Evolutionary conservation across 2,329 filamentous ascomycete species (phyloP).

Genomic region (Chaetomium globosum): DNA sequence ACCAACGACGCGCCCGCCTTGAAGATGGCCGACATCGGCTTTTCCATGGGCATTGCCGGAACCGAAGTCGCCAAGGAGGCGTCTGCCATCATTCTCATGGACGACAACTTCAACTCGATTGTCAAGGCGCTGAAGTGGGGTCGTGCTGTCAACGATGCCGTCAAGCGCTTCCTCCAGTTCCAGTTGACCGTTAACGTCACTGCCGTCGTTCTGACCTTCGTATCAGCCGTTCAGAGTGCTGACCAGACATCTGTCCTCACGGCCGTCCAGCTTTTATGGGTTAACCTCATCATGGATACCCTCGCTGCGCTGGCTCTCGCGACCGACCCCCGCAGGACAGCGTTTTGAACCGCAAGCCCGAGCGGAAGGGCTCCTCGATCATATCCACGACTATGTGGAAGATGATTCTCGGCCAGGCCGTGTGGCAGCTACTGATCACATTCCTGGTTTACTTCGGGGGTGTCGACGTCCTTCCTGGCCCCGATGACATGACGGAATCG

Average conservation of each 20-base stretch:
- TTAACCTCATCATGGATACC: constrained; percentile 97
- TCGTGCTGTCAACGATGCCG: constrained; percentile 73
- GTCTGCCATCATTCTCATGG: constrained; percentile 83
- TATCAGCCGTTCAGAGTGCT: constrained; percentile 74
- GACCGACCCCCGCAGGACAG: constrained; percentile 83
- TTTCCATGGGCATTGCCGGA: constrained; percentile 82
- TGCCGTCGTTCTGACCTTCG: constrained; percentile 82
- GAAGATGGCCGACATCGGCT: constrained; percentile 79
- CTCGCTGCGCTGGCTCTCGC: constrained; percentile 86
- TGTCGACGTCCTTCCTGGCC: constrained; percentile 41
- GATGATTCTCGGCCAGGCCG: constrained; percentile 92
- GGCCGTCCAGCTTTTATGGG: constrained; percentile 91
- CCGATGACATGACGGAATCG: constrained; percentile 44
- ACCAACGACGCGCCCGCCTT: constrained; percentile 83
- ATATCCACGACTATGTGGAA: constrained; percentile 98
- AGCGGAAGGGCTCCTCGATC: constrained; percentile 59
- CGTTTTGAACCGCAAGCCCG: constrained; percentile 75
- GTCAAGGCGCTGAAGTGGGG: constrained; percentile 83
- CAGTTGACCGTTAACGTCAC: constrained; percentile 90
- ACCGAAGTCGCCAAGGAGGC: constrained; percentile 85
- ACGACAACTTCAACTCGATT: constrained; percentile 85
- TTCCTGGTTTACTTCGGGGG: constrained; percentile 73
- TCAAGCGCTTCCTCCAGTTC: constrained; percentile 76
- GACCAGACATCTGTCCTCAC: constrained; percentile 76
- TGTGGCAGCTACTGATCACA: constrained; percentile 81